phyloP scores from a whole-genome alignment of 352 stramenopile genomes.

The Plasmopara viticola region DNA sequence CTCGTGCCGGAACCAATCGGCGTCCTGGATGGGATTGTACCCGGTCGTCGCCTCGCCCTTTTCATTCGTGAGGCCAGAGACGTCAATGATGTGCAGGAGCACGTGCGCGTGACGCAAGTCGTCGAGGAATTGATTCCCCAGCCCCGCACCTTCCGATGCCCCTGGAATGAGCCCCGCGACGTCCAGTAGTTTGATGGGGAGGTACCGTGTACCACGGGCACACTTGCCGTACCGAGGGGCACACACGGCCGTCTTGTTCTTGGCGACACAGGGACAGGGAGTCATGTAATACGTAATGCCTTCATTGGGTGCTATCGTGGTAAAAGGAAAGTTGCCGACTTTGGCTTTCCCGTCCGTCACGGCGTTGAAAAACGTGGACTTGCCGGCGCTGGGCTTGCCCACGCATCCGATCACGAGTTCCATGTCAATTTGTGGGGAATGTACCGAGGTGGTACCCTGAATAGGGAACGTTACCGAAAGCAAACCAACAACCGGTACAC shows the following conservation, averaged over 20 bases:
- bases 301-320: constrained; percentile 87
- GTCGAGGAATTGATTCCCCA: constrained; percentile 99
- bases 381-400: constrained; percentile 82
- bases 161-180: constrained; percentile 77
- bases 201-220: constrained; percentile 62
- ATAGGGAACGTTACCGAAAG: no score
- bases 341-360: constrained; percentile 87
- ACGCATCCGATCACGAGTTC: constrained; percentile 87
- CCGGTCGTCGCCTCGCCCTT: constrained; percentile 83
- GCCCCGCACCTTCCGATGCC: constrained; percentile 87
- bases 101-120: constrained; percentile 84
- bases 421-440: constrained; percentile 32
- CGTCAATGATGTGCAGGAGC: constrained; percentile 88
- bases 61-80: constrained; percentile 85
- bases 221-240: constrained; percentile 74
- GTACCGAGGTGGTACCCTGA: no score
- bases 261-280: constrained; percentile 63
- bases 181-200: constrained; percentile 82
- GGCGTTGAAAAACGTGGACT: constrained; percentile 89
- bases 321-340: constrained; percentile 86
- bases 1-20: constrained; percentile 79
- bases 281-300: constrained; percentile 88
- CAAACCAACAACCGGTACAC: no score
- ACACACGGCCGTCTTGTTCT: constrained; percentile 56
- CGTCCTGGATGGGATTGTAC: constrained; percentile 87